Evolutionary conservation across 2,329 filamentous ascomycete genomes (phyloP), one percentile per base, ranked within the genome.

Genomic region (Penicillium sp.): DNA sequence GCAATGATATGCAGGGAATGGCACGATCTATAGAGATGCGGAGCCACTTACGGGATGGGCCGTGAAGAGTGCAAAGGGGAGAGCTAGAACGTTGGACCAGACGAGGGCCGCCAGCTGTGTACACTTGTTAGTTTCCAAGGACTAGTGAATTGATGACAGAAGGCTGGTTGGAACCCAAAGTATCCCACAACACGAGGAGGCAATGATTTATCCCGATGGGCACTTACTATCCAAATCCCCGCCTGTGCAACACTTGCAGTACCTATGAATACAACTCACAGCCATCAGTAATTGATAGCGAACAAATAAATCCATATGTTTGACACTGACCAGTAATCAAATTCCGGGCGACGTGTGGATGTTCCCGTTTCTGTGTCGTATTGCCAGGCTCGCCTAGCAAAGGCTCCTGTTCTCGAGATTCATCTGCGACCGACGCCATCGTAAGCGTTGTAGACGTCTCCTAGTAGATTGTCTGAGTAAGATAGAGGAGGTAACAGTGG

Each of bases 201-300:
- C 15, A 25, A 20, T 15, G 43, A 20, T 37, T 34, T 10, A 37
- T 43, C 11, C 6, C 6, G 25, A 14, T 11, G 2, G 11, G 17
- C n/a, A 71, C 82, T 70, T 72, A 86, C 83, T 64, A 96, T 85
- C 77, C 91, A 80, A 57, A 88, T 85, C 57, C 92, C 94, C 45
- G 86, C 83, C 77, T 97, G 92, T 42, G 92, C 90, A 61, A 97
- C 77, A 61, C 89, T 83, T 58, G 87, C 94, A 15, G 92, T 96
- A 63, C 92, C 92, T 95, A 70, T 39, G 6, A 14, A 10, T 12
- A 22, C 35, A 52, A 15, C 25, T n/a, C 17, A 15, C 12, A 5
- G n/a, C 3, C 10, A 37, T 39, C 34, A 39, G 35, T 22, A 22
- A 12, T 28, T 22, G 14, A n/a, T 39, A 17, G 17, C 12, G 4